Conservation (phyloP, 2,329 filamentous ascomycete genomes). For the Calonectria hawksworthii region DNA sequence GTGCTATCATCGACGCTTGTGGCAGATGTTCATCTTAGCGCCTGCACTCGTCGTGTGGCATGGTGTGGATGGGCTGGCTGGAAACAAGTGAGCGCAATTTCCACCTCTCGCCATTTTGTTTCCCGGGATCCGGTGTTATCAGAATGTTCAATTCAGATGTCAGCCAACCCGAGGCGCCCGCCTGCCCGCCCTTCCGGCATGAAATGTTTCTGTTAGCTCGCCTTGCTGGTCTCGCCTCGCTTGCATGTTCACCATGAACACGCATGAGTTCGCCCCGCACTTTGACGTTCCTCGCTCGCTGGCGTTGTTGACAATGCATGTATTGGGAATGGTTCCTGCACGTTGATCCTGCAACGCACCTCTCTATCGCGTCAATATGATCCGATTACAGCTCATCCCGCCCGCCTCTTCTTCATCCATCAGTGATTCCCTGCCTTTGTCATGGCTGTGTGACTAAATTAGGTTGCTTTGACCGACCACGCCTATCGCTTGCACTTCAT, state of each 20-base stretch:
- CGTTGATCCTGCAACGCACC: background rate
- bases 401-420: background rate
- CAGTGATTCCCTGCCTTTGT: background rate
- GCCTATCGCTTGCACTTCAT: background rate
- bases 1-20: conserved; percentile 11
- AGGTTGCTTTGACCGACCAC: background rate
- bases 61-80: conserved; percentile 2
- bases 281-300: background rate
- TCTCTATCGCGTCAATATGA: background rate
- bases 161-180: background rate
- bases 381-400: background rate
- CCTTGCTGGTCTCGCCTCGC: background rate
- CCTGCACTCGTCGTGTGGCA: conserved; percentile 7
- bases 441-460: background rate
- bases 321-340: conserved; percentile 3
- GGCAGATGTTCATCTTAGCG: conserved; percentile 11
- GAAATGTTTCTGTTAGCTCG: background rate
- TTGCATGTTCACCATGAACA: background rate
- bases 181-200: background rate
- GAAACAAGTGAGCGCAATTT: conserved; percentile 38
- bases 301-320: conserved; percentile 14
- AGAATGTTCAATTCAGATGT: background rate
- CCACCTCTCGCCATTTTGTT: conserved; percentile 36
- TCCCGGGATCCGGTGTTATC: conserved; percentile 26
- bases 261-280: background rate